Evolutionary conservation across 495 filamentous ascomycete genomes (phyloP), one percentile per base, ranked within the genome.

Genomic region (Neurospora cerealis): DNA sequence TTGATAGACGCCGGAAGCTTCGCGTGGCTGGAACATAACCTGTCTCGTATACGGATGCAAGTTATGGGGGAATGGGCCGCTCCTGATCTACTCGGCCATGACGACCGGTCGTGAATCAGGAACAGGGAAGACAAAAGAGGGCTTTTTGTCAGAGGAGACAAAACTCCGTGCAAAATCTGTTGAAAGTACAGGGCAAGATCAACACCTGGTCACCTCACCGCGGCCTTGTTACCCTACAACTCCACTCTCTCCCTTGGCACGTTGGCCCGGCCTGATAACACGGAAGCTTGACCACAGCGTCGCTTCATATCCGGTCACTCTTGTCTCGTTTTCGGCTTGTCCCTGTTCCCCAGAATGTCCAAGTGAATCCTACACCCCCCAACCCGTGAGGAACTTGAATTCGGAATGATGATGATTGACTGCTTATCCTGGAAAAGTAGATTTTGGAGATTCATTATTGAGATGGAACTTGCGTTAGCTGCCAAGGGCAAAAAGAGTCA

Each of bases 201-300:
- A 66, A 66, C 69, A 69, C 71, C 71, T 38, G 77, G 79, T 73
- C 73, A 73, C 73, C 24, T 73, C 60, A 34, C 40, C 5, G 66
- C 66, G 76, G 70, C 76, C 76, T 28, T 77, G 74, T 77, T 77
- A 77, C 74, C 70, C 42, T 28, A 38, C 48, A 38, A 46, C 54
- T 54, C 74, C 62, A 28, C 73, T 42, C 32, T 34, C 40, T 69
- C 74, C 60, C 37, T 34, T 66, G 54, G 54, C 54, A 28, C 73
- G 44, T 75, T 73, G 69, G 72, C 73, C 74, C 77, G 44, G 38
- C 39, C 48, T 69, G 70, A 39, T 66, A 17, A 66, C 24, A 32
- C 54, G 54, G 54, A 66, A 66, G 24, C 54, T 36, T 28, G 28
- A 66, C 15, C 54, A 34, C 28, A 66, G 54, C 54, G 28, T 66